Evolutionary conservation across 2,329 filamentous ascomycete genomes (phyloP).

Genomic region (Alternaria angustiovoidea): DNA sequence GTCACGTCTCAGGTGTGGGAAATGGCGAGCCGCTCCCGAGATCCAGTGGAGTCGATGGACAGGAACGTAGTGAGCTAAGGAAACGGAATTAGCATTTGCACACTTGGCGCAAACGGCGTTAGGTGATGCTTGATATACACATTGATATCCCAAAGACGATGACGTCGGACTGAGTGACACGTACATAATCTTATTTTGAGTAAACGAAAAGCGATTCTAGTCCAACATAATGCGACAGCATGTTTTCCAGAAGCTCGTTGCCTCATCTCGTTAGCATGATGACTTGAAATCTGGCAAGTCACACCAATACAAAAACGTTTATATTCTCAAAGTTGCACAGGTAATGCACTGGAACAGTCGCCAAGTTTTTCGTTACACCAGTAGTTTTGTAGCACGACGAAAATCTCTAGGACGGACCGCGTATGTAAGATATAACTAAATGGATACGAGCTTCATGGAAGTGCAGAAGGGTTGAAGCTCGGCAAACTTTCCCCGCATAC

Average conservation of each 20-base stretch:
- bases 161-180: slow-evolving; percentile 5
- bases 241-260: background rate
- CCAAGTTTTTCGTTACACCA: background rate
- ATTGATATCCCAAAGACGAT: slow-evolving; percentile 21
- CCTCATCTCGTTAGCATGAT: background rate
- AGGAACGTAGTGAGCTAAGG: slow-evolving; percentile 32
- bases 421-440: background rate
- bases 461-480: background rate
- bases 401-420: background rate
- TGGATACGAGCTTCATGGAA: background rate
- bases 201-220: background rate
- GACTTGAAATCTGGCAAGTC: background rate
- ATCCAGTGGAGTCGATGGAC: slow-evolving; percentile 27
- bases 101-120: slow-evolving; percentile 16
- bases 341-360: background rate
- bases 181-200: slow-evolving; percentile 13
- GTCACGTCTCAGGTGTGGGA: slow-evolving; percentile 36
- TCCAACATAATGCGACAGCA: background rate
- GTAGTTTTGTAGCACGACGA: background rate
- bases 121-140: slow-evolving; percentile 6
- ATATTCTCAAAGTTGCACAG: background rate
- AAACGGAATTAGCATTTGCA: slow-evolving; percentile 30
- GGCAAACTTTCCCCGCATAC: slow-evolving; percentile 4
- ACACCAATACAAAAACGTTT: background rate
- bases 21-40: slow-evolving; percentile 38